Conservation (phyloP, 83 land plant species). For the Isoetes engelmannii region DNA sequence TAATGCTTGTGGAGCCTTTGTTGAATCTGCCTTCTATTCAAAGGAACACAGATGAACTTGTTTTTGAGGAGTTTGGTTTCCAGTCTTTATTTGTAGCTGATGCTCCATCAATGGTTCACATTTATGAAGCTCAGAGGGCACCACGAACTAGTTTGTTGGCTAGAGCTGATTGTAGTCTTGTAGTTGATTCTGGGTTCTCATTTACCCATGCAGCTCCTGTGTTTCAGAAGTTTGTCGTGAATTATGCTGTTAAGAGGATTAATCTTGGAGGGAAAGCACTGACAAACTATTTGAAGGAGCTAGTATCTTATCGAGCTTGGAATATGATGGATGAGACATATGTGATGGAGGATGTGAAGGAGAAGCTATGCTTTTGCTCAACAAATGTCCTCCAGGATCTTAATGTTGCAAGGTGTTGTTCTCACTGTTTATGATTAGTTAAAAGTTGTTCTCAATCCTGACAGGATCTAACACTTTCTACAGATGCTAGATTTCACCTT, state of each 20-base stretch:
- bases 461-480: background rate
- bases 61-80: slow-evolving; percentile 84
- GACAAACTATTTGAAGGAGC: slow-evolving; percentile 90
- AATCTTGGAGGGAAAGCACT: slow-evolving; percentile 96
- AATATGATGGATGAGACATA: slow-evolving; percentile 94
- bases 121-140: slow-evolving; percentile 36
- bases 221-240: slow-evolving; percentile 60
- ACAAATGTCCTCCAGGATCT: slow-evolving; percentile 66
- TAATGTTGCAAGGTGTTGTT: slow-evolving; percentile 54
- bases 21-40: slow-evolving; percentile 61
- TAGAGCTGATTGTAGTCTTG: slow-evolving; percentile 58
- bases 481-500: background rate
- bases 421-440: background rate
- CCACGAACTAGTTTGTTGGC: slow-evolving; percentile 37
- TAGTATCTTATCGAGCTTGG: slow-evolving; percentile 73
- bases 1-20: slow-evolving; percentile 72
- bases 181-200: slow-evolving; percentile 91
- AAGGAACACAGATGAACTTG: slow-evolving; percentile 59
- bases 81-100: slow-evolving; percentile 58
- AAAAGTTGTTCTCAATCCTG: background rate
- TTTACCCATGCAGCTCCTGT: slow-evolving; percentile 93
- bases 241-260: slow-evolving; percentile 69
- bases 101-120: slow-evolving; percentile 27
- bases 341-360: slow-evolving; percentile 89
- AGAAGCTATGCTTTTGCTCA: slow-evolving; percentile 85